Percentiles rank a stretch among this genome's conserved stretches.
Evolutionary conservation across 2,329 filamentous ascomycete genomes (phyloP).

Genomic region (Dothidotthia symphoricarpi): DNA sequence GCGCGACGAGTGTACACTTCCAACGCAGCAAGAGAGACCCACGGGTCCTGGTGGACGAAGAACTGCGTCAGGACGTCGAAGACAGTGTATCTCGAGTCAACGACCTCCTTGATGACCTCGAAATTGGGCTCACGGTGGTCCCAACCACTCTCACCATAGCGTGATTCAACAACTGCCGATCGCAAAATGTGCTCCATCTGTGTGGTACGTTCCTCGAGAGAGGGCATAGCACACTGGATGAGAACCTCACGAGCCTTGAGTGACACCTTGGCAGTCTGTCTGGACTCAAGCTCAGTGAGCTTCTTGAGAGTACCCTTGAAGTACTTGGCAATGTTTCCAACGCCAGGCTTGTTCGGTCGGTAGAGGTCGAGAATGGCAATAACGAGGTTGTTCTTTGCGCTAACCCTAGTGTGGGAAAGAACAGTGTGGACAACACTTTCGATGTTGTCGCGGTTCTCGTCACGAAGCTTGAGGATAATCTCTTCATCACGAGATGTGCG

Average conservation of each 20-base stretch:
- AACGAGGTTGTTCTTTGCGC: slow-evolving; percentile 89
- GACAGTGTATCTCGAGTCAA: slow-evolving; percentile 97
- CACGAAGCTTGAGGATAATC: slow-evolving; percentile 87
- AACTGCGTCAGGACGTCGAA: slow-evolving; percentile 94
- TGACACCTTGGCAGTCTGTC: slow-evolving; percentile 86
- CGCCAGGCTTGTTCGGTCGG: slow-evolving; percentile 87
- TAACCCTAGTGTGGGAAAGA: slow-evolving; percentile 88
- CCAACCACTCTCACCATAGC: slow-evolving; percentile 95
- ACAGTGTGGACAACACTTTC: slow-evolving; percentile 81
- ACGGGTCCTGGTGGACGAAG: slow-evolving; percentile 90
- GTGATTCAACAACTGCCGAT: slow-evolving; percentile 92
- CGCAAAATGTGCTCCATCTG: slow-evolving; percentile 99
- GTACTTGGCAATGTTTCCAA: slow-evolving; percentile 83
- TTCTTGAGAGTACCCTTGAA: slow-evolving; percentile 79
- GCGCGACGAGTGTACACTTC: slow-evolving; percentile 96
- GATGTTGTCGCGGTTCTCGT: slow-evolving; percentile 94
- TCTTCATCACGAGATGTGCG: slow-evolving; percentile 86
- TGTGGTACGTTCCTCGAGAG: slow-evolving; percentile 85
- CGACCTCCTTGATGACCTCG: slow-evolving; percentile 91
- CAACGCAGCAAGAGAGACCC: slow-evolving; percentile 88
- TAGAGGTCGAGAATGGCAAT: slow-evolving; percentile 92
- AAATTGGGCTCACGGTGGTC: slow-evolving; percentile 91
- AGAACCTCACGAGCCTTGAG: slow-evolving; percentile 96
- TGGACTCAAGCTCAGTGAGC: slow-evolving; percentile 87
- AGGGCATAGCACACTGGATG: slow-evolving; percentile 95